phyloP scores from a whole-genome alignment of 768 basidiomycete species.

The Hydnum rufescens region DNA sequence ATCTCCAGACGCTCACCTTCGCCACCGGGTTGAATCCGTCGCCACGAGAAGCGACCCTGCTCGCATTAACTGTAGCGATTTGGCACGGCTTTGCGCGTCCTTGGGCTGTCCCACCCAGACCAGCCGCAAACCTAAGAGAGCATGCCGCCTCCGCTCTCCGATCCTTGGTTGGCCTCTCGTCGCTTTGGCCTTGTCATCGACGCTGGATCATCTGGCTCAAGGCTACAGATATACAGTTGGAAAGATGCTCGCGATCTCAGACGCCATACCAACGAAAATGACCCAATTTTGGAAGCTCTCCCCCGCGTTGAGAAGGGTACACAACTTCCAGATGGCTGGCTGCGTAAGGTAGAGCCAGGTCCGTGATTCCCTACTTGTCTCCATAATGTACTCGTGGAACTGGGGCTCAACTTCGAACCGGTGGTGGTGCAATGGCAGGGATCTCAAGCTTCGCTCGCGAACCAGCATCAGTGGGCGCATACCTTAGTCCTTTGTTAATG shows the following conservation, averaged over 20 bases:
- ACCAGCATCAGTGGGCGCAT: slow-evolving; percentile 46
- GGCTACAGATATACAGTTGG: slow-evolving; percentile 96
- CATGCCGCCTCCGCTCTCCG: slow-evolving; percentile 47
- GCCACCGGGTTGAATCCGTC: too few species aligned
- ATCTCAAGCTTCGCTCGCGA: slow-evolving; percentile 63
- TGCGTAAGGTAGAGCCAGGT: slow-evolving; percentile 88
- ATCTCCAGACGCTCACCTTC: too few species aligned
- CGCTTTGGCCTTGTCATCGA: slow-evolving; percentile 92
- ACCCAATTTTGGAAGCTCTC: slow-evolving; percentile 29
- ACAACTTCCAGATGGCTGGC: slow-evolving; percentile 61
- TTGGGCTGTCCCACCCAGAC: too few species aligned
- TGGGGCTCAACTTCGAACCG: not conserved
- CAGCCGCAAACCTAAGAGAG: too few species aligned
- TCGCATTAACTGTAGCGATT: too few species aligned
- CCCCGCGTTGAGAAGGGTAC: slow-evolving; percentile 90
- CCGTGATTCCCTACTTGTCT: slow-evolving; percentile 20
- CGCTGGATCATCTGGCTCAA: slow-evolving; percentile 92
- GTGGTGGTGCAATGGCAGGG: slow-evolving; percentile 27
- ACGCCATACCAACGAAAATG: slow-evolving; percentile 15
- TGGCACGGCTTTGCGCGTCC: too few species aligned
- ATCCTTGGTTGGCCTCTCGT: slow-evolving; percentile 60
- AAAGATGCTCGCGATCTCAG: slow-evolving; percentile 49
- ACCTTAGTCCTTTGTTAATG: slow-evolving; percentile 63
- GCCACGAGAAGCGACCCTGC: too few species aligned
- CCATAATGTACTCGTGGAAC: too few species aligned